A percentile compares a stretch with the other conserved stretches of the same genome.
phyloP scores from a whole-genome alignment of 2,329 filamentous ascomycete species.

The Colletotrichum falcatum region DNA sequence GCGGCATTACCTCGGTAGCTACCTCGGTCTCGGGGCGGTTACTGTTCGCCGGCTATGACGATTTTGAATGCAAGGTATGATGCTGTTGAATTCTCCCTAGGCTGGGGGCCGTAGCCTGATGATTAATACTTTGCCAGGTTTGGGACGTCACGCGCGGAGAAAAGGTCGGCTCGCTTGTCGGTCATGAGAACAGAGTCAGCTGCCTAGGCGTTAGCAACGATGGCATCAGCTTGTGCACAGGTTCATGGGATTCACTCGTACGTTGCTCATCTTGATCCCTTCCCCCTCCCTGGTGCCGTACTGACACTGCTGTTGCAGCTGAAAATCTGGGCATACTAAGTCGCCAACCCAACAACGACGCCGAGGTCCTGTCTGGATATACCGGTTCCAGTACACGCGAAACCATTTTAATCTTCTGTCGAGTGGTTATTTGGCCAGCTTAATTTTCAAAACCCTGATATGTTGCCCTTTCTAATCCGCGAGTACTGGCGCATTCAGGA shows the following conservation, averaged over 20 bases:
- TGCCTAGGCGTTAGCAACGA: constrained; percentile 99
- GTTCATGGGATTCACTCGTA: constrained; percentile 99
- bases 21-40: constrained; percentile 97
- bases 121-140: constrained; percentile 69
- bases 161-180: constrained; percentile 95
- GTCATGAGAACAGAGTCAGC: constrained; percentile 98
- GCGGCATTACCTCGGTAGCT: constrained; percentile 97
- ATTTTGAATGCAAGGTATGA: constrained; percentile 99
- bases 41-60: constrained; percentile 97
- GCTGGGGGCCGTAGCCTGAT: constrained; percentile 11
- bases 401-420: constrained; percentile 42
- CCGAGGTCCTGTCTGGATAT: constrained; percentile 41
- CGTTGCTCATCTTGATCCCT: constrained; percentile 54
- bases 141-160: constrained; percentile 98
- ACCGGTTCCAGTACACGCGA: constrained; percentile 42
- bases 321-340: constrained; percentile 88
- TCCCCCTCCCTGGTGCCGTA: constrained; percentile 58
- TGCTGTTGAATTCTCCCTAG: constrained; percentile 45
- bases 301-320: constrained; percentile 66
- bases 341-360: constrained; percentile 21
- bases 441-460: constrained; percentile 41
- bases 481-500: constrained; percentile 42
- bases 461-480: constrained; percentile 41
- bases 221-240: constrained; percentile 98
- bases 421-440: constrained; percentile 40